Evolutionary conservation across 805 yeast genomes (phyloP), one percentile per base, ranked within the genome.

Genomic region (Kuraishia hungarica): DNA sequence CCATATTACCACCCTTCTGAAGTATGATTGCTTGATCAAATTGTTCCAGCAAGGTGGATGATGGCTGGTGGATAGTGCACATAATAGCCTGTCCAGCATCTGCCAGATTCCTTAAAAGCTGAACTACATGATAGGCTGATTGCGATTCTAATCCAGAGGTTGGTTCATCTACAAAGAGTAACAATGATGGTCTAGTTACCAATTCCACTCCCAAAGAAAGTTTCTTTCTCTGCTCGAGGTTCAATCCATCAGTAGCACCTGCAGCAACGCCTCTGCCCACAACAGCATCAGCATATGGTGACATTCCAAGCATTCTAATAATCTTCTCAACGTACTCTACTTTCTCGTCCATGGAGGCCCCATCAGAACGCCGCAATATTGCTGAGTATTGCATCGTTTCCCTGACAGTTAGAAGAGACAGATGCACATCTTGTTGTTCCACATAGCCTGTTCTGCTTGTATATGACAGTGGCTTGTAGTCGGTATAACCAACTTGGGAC

Each of bases 51-150:
- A 78, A 65, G 13, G 78, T 71, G 17, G 82, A 80, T 15, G 82
- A 77, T 56, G 82, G 83, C 64, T 79, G 83, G 64, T 79, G 83
- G 58, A 79, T 78, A n/a, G 82, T 78, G 70, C 82, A 79, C 62
- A 79, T 64, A 55, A 78, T 77, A 13, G 80, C 75, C 60, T 78
- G 80, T n/a, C 81, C 81, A 50, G 76, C 72, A 52, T 67, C 67
- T 7, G 80, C 76, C 60, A 79, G 65, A 53, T 67, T 70, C 57
- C 74, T 68, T 61, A 79, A 63, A 57, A 78, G 67, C 61, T 74
- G 72, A 51, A 79, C 71, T 61, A 79, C 77, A 48, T 81, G 69
- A 78, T 79, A 78, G 8, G 82, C 74, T n/a, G 80, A 72, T 59
- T 76, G 78, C 48, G 79, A 75, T 60, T 77, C 82, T 57, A 77